These are phyloP conservation scores for Hymenoscyphus fraxineus DNA, from an alignment of 2,329 filamentous ascomycete species.

Conservation along the genomic window DNA sequence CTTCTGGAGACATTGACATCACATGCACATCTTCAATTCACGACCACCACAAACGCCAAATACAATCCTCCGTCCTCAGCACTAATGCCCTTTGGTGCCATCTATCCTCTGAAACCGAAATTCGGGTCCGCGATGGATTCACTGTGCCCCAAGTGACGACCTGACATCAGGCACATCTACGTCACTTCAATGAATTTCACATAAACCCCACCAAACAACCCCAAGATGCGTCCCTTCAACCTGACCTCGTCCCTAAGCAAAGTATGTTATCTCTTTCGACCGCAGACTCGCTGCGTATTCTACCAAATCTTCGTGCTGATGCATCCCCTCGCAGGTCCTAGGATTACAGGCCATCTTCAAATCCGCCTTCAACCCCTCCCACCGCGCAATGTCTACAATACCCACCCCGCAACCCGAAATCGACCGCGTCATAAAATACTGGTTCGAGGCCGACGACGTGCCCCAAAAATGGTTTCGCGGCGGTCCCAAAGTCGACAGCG, in stretches of 20 bases:
- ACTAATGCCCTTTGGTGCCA: no score
- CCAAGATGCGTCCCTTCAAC: not conserved
- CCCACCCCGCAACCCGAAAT: constrained; percentile 17
- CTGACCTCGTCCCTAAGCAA: not conserved
- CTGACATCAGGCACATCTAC: not conserved
- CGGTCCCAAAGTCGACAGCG: constrained; percentile 15
- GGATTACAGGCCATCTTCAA: constrained; percentile 19
- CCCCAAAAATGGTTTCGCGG: constrained; percentile 21
- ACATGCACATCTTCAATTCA: no score
- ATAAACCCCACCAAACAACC: not conserved
- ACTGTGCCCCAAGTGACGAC: not conserved
- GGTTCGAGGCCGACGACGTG: constrained; percentile 17
- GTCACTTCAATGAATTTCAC: not conserved
- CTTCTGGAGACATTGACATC: no score
- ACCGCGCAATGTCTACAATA: constrained; percentile 20
- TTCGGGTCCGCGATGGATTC: no score
- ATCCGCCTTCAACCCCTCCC: constrained; percentile 12
- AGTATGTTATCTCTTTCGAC: not conserved
- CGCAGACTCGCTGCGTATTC: not conserved
- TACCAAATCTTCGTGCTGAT: not conserved
- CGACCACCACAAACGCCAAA: no score
- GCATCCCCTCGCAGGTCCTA: constrained; percentile 11
- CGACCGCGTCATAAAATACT: constrained; percentile 19
- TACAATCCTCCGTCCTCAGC: no score
- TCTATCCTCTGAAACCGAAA: no score